Base-by-base conservation (phyloP, 1,284 basidiomycete genomes). In the Pseudozyma sp. region DNA sequence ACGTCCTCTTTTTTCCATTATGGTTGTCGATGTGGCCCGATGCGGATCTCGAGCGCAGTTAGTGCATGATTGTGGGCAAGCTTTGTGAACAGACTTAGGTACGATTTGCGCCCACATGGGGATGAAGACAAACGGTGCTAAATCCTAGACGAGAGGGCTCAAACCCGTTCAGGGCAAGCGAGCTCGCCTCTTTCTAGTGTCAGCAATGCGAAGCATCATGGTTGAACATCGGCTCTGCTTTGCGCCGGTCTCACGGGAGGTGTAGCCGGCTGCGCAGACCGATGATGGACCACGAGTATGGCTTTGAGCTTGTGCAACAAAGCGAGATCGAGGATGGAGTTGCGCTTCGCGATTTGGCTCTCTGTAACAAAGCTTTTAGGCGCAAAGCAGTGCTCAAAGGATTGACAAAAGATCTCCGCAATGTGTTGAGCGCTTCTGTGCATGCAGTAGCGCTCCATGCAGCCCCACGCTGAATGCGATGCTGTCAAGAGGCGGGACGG, bases 131-230 rank as follows among this genome's bases (percentile, higher is more conserved):
- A 53, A 47, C 19, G n/a, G 36, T 43, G 50, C 50, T 59, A 59
- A 52, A 31, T 16, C 55, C 55, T 49, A 42, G n/a, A 25, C 34
- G 34, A 40, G n/a, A 34, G 40, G 56, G 48, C 19, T 25, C 34
- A 35, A 45, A 16, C 18, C 55, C 8, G 42, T 14, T 60, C 58
- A 60, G 50, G 58, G 58, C 50, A 60, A 48, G 19, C 58, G 58
- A 60, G 58, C 51, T 60, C 51, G 58, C 58, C 58, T 60, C 49
- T 6, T 19, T 35, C 47, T 8, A 38, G 5, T 11, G 52, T 54
- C 42, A 56, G 43, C 53, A 47, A 45, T 34, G 11, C 45, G 9
- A 12, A 21, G 9, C 25, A 21, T 47, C 19, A n/a, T 44, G 43
- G 43, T 13, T 16, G 48, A 18, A 31, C n/a, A 14, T 5, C 13